Evolutionary conservation across 306 rosid genomes (phyloP), one percentile per base, ranked within the genome.

Genomic region (Rosa lucieae): DNA sequence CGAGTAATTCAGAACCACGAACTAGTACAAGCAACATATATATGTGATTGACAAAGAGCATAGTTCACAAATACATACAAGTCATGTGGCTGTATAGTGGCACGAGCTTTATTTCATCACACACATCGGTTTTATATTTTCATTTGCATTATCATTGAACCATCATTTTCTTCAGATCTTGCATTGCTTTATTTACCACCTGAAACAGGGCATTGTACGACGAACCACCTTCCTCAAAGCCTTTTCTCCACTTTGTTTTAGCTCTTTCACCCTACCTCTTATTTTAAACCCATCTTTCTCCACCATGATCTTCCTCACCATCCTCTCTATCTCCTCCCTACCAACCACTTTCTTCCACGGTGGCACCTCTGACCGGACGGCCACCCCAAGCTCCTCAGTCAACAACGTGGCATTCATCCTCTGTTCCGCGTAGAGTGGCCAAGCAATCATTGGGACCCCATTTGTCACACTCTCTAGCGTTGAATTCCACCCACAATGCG

Each of bases 351-450:
- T 20, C 70, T 77, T 66, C 35, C 14, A 17, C 67, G 73, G 83
- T 0, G 59, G 46, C 6, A 78, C 82, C 23, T 77, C 40, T 18
- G 82, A 47, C 17, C 66, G 11, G 21, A 82, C 66, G 3, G 81
- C 85, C 59, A 75, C 75, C 39, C 89, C 87, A 9, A 74, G 55
- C 44, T 89, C 92, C 74, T 90, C 90, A 14, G 83, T 77, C 59
- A 87, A 21, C 76, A 85, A 2, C 10, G 83, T 23, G 0, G 92
- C 89, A 23, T 86, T 92, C 90, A 92, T 82, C 68, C 73, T 80
- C 80, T 91, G 91, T 89, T 91, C 92, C 0, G 90, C 87, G 11
- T 88, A 86, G 0, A 92, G 77, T 0, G 97, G 94, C 91, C 97
- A 91, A 6, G 82, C 86, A 1, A 89, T 67, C 80, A 89, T 80